Conservation (phyloP, 2,329 filamentous ascomycete species). For the Aspergillus piperis region DNA sequence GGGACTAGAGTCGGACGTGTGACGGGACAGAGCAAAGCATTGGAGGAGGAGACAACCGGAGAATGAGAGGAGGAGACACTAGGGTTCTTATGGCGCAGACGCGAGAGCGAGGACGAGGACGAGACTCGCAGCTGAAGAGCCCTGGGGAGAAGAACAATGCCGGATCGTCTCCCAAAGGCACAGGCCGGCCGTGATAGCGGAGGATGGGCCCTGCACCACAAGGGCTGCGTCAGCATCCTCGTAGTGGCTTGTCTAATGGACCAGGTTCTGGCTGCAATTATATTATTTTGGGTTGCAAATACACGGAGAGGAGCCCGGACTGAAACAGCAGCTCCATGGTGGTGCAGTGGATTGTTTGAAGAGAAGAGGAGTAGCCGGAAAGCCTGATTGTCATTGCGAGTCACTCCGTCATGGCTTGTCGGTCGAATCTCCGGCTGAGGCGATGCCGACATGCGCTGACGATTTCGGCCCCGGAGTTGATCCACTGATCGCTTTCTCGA, state of each 20-base stretch:
- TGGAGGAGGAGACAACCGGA: conserved; percentile 11
- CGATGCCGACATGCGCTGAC: conserved; percentile 10
- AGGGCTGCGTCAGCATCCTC: conserved; percentile 39
- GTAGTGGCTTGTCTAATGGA: conserved; percentile 21
- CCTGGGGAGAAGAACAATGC: conserved; percentile 17
- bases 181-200: conserved; percentile 58
- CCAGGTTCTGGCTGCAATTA: conserved; percentile 2
- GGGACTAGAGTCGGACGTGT: conserved; percentile 6
- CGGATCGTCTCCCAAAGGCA: conserved; percentile 39
- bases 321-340: conserved; percentile 6
- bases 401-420: background rate
- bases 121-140: conserved; percentile 25
- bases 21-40: conserved; percentile 15
- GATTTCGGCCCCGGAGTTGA: conserved; percentile 3
- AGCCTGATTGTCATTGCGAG: background rate
- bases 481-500: background rate
- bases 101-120: conserved; percentile 20
- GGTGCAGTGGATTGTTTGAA: background rate
- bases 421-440: conserved; percentile 4
- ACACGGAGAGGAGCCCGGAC: background rate
- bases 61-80: conserved; percentile 6
- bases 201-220: conserved; percentile 41
- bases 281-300: background rate
- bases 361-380: background rate
- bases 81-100: conserved; percentile 17